Base-by-base conservation (phyloP, 2,329 filamentous ascomycete species). In the Penicillium sp. region DNA sequence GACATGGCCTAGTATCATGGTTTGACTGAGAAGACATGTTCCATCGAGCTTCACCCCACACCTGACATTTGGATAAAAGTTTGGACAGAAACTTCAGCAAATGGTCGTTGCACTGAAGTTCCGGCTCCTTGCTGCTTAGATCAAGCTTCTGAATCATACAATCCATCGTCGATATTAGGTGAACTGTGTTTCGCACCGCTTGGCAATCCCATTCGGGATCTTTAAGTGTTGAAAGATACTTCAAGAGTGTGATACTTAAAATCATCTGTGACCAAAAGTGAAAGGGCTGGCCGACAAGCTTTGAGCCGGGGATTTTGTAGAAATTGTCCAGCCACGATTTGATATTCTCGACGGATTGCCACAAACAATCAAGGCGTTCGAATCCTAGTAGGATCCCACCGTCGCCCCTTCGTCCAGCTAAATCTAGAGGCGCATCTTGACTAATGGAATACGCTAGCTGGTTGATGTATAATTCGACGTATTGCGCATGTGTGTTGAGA, bases 191-290 rank as follows among this genome's bases (percentile, higher is more conserved):
- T 16, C 67, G 68, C 40, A 73, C 71, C 19, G 68, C 68, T n/a
- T 68, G 61, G 17, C 63, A 63, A 56, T 77, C 70, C 74, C 74
- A 77, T 4, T 67, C 69, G 16, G 71, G 73, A 52, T 77, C 71
- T 16, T 67, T 57, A 6, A 76, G 67, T 5, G 67, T 72, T 0
- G 70, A 70, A 8, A 78, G 63, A 22, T 73, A 64, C 45, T 75
- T 72, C 40, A 78, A 60, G 1, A 74, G 58, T 3, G 67, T 70
- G n/a, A 74, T 45, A 33, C 61, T 70, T 6, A 67, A 66, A 26
- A 73, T 64, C 44, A 77, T 67, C 43, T 77, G 71, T 0, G 69
- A 69, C 73, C 72, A 75, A 42, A 73, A 71, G 35, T 69, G 65
- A 49, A 75, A 75, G 0, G 73, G 67, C 3, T 72, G 60, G 3